Base-by-base conservation (phyloP, 352 stramenopile genomes). In the Pythium guiyangense region DNA sequence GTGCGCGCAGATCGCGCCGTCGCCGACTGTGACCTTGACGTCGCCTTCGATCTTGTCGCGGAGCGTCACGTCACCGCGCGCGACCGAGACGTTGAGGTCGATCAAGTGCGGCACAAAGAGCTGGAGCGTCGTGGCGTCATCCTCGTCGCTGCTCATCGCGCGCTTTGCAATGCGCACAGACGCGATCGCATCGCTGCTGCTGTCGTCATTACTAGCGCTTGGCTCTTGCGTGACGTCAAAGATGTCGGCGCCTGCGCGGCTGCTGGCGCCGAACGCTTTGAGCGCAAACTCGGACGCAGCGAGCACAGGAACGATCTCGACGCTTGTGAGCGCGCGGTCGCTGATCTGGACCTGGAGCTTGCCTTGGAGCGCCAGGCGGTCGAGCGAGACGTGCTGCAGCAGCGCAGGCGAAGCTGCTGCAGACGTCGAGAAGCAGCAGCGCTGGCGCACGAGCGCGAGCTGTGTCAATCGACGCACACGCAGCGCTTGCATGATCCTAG, bases 1-100 rank as follows among this genome's bases (percentile, higher is more conserved):
- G 68, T 87, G 59, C 15, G 79, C 66, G 11, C 25, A 11, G 20
- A 93, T 77, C 45, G 89, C 64, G 15, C 84, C 84, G n/a, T 70
- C 63, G 22, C 75, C 71, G 2, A 90, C 37, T 5, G 73, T 59
- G n/a, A 93, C 61, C 51, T 77, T 80, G 9, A 89, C 76, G 54
- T 93, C 67, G 27, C 80, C 84, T 60, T 93, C 84, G 3, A 93
- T 59, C 55, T 91, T 91, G 57, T 89, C 76, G 9, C 60, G 55
- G 12, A 93, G 20, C 4, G 18, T 46, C 22, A 90, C 74, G 37
- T 63, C 57, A 42, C 79, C 84, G 35, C 73, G 58, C 15, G 77
- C 69, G 29, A 87, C 51, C 6, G 60, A 70, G 39, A 93, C 49
- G 40, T 73, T 59, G 42, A 93, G 56, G 55, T 86, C 53, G 6